Evolutionary conservation across 2,329 filamentous ascomycete genomes (phyloP).

Genomic region (Cryphonectria radicalis): DNA sequence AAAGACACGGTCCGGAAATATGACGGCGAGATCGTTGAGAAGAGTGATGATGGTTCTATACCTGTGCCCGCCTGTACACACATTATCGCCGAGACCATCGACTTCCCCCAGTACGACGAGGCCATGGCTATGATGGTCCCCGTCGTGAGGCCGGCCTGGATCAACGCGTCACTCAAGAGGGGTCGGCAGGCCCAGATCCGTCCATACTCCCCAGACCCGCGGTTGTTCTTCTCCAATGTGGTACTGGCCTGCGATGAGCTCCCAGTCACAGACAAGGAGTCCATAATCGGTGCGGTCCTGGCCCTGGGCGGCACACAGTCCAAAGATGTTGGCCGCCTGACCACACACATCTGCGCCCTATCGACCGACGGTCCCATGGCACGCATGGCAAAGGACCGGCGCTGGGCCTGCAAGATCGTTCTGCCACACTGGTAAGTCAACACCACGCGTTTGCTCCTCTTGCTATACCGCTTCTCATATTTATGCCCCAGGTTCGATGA

Average conservation of each 20-base stretch:
- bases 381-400: conserved; percentile 63
- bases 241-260: conserved; percentile 83
- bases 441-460: neutral
- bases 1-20: conserved; percentile 50
- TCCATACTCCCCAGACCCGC: conserved; percentile 87
- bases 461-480: neutral
- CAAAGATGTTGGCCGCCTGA: conserved; percentile 69
- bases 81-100: conserved; percentile 73
- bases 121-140: conserved; percentile 79
- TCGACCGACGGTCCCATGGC: conserved; percentile 76
- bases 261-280: conserved; percentile 84
- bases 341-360: conserved; percentile 88
- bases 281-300: conserved; percentile 85
- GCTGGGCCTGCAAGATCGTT: conserved; percentile 77
- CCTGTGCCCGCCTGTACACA: conserved; percentile 56
- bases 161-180: conserved; percentile 70
- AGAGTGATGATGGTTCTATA: conserved; percentile 53
- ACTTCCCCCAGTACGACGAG: conserved; percentile 85
- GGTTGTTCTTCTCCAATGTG: conserved; percentile 86
- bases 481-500: conserved; percentile 78
- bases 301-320: conserved; percentile 87
- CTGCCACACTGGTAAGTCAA: conserved; percentile 81
- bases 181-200: conserved; percentile 76
- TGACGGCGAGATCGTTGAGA: conserved; percentile 55
- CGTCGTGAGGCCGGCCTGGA: conserved; percentile 83